Evolutionary conservation across 2,329 filamentous ascomycete genomes (phyloP).

Genomic region (Truncatella angustata): DNA sequence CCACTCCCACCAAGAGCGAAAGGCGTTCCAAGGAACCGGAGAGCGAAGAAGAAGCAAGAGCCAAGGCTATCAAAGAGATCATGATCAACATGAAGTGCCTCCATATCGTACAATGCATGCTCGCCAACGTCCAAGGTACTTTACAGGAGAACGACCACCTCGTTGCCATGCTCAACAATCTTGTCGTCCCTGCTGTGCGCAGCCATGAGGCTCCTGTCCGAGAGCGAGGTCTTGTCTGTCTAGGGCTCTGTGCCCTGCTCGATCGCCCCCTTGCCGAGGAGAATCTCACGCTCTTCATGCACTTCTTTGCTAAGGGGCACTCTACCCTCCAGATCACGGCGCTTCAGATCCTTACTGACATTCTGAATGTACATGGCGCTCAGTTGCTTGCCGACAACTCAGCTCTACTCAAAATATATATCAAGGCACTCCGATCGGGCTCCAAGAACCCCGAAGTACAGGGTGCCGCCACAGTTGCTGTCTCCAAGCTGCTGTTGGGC

Average conservation of each 20-base stretch:
- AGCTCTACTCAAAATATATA: constrained; percentile 78
- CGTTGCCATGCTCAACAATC: constrained; percentile 97
- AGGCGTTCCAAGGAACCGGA: constrained; percentile 41
- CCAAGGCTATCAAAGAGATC: constrained; percentile 83
- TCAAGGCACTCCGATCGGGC: constrained; percentile 74
- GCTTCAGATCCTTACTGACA: constrained; percentile 88
- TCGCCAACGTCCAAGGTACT: constrained; percentile 86
- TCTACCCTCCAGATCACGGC: constrained; percentile 86
- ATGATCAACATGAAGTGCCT: constrained; percentile 98
- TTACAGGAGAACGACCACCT: constrained; percentile 86
- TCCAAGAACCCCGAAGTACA: constrained; percentile 72
- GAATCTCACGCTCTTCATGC: constrained; percentile 89
- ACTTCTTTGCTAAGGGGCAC: constrained; percentile 93
- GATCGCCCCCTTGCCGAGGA: constrained; percentile 90
- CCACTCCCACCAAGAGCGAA: constrained; percentile 48
- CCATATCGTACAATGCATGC: constrained; percentile 95
- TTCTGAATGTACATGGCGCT: constrained; percentile 83
- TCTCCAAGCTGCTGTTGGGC: constrained; percentile 83
- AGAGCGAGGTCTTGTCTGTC: constrained; percentile 83
- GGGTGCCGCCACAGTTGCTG: constrained; percentile 74
- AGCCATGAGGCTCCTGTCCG: constrained; percentile 90
- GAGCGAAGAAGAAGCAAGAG: constrained; percentile 64
- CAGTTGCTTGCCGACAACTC: constrained; percentile 69
- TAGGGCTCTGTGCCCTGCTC: constrained; percentile 87
- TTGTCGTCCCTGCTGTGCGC: constrained; percentile 91